Evolutionary conservation across 139 green algal species (phyloP), one percentile per base, ranked within the genome.

Genomic region (Auxenochlorella pyrenoidosa): DNA sequence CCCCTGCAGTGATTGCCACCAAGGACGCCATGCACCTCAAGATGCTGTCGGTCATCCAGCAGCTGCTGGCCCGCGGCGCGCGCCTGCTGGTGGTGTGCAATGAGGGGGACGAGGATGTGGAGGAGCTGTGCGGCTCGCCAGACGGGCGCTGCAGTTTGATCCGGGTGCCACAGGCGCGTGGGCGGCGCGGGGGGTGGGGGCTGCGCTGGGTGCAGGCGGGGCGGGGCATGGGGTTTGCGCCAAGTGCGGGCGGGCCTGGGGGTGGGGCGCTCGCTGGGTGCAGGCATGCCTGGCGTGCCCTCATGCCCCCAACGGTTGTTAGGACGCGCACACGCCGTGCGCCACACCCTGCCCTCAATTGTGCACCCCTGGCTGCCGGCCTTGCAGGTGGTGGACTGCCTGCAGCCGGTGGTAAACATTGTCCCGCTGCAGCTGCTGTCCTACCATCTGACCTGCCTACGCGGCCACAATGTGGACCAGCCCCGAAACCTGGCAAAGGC

Each of bases 401-500:
- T 99, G 79, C 97, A 99, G 92, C 90, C 95, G 0, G 90, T 99
- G 28, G 89, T 99, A 44, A 99, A 99, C 93, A 98, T 99, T 78
- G 89, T 99, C 5, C 97, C 97, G 32, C 91, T 99, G 82, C 97
- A 99, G 94, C 94, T 99, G 75, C 93, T 99, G 76, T 89, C 87
- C 8, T 99, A 99, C 91, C 96, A 99, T 90, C 91, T 99, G 24
- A 98, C 97, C 38, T 90, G 97, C 43, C 89, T 99, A 80, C 88
- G 97, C 0, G 97, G 97, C 0, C 92, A 95, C 87, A 98, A 99
- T 87, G 97, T 99, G 5, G 97, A 99, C 91, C 97, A 99, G 88
- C 88, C 88, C 3, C 84, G 88, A 51, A 91, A 91, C 77, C 66
- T 91, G 83, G 88, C 88, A 22, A 91, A 91, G 78, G 58, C 83